Percentiles rank a stretch among this genome's conserved stretches.
Evolutionary conservation across 169 alveolate genomes (phyloP).

Genomic region (Eimeria sp.): DNA sequence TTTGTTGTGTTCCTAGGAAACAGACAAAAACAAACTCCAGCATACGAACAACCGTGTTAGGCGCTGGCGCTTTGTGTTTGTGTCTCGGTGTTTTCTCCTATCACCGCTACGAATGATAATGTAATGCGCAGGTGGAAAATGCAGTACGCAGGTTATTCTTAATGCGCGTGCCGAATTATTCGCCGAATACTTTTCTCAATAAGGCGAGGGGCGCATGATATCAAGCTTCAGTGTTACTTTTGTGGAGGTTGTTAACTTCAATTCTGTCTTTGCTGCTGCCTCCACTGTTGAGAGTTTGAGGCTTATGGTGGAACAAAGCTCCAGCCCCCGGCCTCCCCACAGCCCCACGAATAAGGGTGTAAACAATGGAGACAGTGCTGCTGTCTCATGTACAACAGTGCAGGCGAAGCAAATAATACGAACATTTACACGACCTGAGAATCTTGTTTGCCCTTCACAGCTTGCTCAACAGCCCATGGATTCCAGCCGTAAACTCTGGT

Average conservation of each 20-base stretch:
- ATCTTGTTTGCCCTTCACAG: no score
- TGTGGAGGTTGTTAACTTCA: background rate
- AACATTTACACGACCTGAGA: no score
- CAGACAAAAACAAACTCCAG: background rate
- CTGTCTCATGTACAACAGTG: no score
- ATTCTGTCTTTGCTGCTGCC: background rate
- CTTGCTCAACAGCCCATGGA: no score
- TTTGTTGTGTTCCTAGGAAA: background rate
- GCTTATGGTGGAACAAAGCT: background rate
- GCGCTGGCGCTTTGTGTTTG: background rate
- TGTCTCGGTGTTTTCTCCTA: background rate
- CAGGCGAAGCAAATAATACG: no score
- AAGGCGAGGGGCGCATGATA: no score
- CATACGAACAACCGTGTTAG: background rate
- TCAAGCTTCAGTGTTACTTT: background rate
- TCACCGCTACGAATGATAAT: background rate
- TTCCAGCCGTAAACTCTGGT: no score
- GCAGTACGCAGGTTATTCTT: background rate
- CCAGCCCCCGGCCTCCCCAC: no score
- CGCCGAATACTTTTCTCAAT: background rate
- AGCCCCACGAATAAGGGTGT: no score
- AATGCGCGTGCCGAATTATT: background rate
- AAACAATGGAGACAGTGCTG: no score
- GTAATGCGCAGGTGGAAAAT: background rate
- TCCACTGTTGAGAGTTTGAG: background rate